Conservation (phyloP, 2,329 filamentous ascomycete genomes). For the Byssochlamys sp. region DNA sequence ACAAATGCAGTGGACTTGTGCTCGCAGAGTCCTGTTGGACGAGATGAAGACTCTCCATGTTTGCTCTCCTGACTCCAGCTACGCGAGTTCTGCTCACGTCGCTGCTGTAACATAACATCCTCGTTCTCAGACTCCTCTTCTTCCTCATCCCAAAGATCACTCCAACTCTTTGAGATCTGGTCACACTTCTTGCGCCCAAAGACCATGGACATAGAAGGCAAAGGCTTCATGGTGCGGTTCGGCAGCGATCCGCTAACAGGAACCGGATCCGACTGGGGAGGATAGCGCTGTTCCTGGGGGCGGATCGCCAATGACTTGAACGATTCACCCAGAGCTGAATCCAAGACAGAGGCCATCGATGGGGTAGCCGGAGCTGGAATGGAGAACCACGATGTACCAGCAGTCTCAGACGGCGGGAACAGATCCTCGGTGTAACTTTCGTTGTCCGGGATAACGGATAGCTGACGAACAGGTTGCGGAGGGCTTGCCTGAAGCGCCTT, state of each 20-base stretch:
- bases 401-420: conserved; percentile 65
- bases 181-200: conserved; percentile 66
- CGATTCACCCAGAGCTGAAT: conserved; percentile 71
- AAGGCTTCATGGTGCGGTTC: conserved; percentile 47
- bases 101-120: conserved; percentile 50
- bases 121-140: conserved; percentile 71
- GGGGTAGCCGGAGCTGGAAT: conserved; percentile 61
- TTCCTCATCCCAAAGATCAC: conserved; percentile 94
- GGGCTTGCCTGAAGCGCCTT: conserved; percentile 74
- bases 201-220: conserved; percentile 64
- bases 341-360: conserved; percentile 72
- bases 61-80: conserved; percentile 72
- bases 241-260: conserved; percentile 74
- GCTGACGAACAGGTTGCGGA: conserved; percentile 62
- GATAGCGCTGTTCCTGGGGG: conserved; percentile 33
- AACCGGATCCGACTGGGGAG: conserved; percentile 50
- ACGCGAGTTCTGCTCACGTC: conserved; percentile 55
- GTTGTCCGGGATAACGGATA: conserved; percentile 74
- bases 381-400: conserved; percentile 64
- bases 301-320: conserved; percentile 61
- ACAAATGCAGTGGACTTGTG: conserved; percentile 44
- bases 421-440: conserved; percentile 74
- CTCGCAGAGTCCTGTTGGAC: conserved; percentile 45
- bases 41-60: conserved; percentile 39
- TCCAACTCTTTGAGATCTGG: conserved; percentile 94